phyloP scores from a whole-genome alignment of 1,284 basidiomycete species.

The Cryptococcus deneoformans region DNA sequence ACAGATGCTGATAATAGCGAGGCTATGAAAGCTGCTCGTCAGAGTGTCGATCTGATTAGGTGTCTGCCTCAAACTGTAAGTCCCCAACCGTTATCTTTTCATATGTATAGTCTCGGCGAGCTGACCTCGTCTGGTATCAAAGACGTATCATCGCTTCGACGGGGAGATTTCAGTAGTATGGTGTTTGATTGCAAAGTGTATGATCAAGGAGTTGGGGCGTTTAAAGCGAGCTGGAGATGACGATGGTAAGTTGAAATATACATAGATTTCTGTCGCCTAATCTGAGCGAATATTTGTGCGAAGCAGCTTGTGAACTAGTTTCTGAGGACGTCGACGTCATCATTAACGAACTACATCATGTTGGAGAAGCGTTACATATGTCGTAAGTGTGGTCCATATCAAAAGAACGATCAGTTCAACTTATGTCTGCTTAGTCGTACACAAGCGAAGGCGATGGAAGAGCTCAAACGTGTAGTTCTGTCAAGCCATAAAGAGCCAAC shows the following conservation, averaged over 20 bases:
- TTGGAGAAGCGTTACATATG: too few relatives aligned
- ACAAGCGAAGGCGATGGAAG: too few relatives aligned
- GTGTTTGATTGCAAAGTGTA: slow-evolving; percentile 39
- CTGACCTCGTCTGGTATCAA: background rate
- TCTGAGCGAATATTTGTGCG: too few relatives aligned
- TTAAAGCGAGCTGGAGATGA: slow-evolving; percentile 25
- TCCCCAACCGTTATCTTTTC: background rate
- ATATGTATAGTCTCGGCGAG: background rate
- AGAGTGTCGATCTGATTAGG: slow-evolving; percentile 32
- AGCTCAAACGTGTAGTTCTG: too few relatives aligned
- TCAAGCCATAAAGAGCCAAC: too few relatives aligned
- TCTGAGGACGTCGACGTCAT: slow-evolving; percentile 26
- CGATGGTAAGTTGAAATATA: slow-evolving; percentile 9
- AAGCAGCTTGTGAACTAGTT: slow-evolving; percentile 8
- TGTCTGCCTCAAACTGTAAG: slow-evolving; percentile 32
- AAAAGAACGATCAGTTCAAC: too few relatives aligned
- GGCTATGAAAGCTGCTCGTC: slow-evolving; percentile 33
- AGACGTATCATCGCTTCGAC: slow-evolving; percentile 40
- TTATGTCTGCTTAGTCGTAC: too few relatives aligned
- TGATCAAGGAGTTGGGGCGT: slow-evolving; percentile 41
- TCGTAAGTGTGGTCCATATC: too few relatives aligned
- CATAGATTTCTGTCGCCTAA: too few relatives aligned
- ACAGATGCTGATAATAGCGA: slow-evolving; percentile 34
- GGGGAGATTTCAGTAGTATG: slow-evolving; percentile 39
- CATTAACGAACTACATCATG: slow-evolving; percentile 17